Conservation (phyloP, 805 yeast species). For the Lipomyces anomalus region DNA sequence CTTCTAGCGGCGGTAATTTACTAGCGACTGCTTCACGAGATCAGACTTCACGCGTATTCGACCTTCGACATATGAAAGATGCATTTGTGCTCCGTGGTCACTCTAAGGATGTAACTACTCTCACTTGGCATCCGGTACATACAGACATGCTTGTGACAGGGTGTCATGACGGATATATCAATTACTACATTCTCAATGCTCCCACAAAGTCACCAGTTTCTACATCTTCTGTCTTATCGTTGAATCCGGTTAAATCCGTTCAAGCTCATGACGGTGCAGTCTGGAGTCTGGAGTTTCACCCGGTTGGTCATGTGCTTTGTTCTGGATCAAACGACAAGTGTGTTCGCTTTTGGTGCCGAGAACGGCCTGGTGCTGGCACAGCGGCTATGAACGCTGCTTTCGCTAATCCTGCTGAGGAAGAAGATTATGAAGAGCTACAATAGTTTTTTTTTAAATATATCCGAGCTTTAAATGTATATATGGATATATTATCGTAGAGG, state of each 20-base stretch:
- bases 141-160: constrained; percentile 75
- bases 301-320: constrained; percentile 83
- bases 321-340: constrained; percentile 93
- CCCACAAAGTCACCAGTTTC: constrained; percentile 9
- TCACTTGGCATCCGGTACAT: constrained; percentile 92
- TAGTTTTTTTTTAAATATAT: too few species aligned
- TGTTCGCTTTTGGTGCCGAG: constrained; percentile 89
- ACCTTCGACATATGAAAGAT: constrained; percentile 78
- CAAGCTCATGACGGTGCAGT: constrained; percentile 95
- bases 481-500: too few species aligned
- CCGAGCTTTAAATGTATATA: too few species aligned
- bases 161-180: constrained; percentile 80
- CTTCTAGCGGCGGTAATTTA: constrained; percentile 55
- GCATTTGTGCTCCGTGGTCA: constrained; percentile 65
- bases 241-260: constrained; percentile 42
- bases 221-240: constrained; percentile 4
- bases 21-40: constrained; percentile 87
- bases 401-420: background rate
- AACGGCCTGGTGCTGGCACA: constrained; percentile 81
- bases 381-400: constrained; percentile 78
- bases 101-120: constrained; percentile 76
- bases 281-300: constrained; percentile 86
- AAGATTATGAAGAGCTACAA: background rate
- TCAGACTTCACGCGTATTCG: constrained; percentile 80
- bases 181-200: constrained; percentile 56